Percentiles rank a stretch among this genome's conserved stretches.
Evolutionary conservation across 176 grass and related monocot genomes (phyloP).

Genomic region (Carex pumila): DNA sequence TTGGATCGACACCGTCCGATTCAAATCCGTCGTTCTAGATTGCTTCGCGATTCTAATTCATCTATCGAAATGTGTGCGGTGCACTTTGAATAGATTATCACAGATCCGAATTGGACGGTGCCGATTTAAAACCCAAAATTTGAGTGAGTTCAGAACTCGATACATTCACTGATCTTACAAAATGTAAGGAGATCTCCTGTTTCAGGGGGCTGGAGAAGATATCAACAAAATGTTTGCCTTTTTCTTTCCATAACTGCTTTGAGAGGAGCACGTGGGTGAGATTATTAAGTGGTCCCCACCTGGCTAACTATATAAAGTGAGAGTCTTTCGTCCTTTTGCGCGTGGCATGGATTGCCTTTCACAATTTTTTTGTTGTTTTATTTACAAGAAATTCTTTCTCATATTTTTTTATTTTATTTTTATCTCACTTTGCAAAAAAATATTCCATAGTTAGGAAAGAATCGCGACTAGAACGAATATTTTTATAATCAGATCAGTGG

Average conservation of each 20-base stretch:
- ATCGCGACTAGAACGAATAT: too few relatives aligned
- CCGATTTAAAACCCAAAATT: too few relatives aligned
- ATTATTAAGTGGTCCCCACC: not conserved
- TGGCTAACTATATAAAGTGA: slow-evolving; percentile 1
- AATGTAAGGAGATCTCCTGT: not conserved
- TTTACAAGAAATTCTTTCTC: not conserved
- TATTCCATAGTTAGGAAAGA: too few relatives aligned
- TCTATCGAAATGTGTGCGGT: too few relatives aligned
- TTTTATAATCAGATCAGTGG: too few relatives aligned
- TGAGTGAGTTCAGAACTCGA: too few relatives aligned
- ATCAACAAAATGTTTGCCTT: not conserved
- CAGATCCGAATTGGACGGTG: too few relatives aligned
- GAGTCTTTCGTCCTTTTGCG: not conserved
- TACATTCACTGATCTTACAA: too few relatives aligned
- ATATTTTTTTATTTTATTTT: not conserved
- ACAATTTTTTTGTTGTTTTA: not conserved
- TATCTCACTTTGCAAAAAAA: not conserved
- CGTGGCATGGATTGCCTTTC: not conserved
- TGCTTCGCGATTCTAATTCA: too few relatives aligned
- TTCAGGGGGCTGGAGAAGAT: not conserved
- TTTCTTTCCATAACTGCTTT: not conserved
- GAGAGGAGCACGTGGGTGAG: slow-evolving; percentile 19
- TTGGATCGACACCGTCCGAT: too few relatives aligned
- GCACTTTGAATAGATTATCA: too few relatives aligned
- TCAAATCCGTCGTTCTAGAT: too few relatives aligned